Percentiles rank a stretch among this genome's conserved stretches.
Conservation (phyloP, 2,329 filamentous ascomycete species). For the Curvularia hawaiiensis region DNA sequence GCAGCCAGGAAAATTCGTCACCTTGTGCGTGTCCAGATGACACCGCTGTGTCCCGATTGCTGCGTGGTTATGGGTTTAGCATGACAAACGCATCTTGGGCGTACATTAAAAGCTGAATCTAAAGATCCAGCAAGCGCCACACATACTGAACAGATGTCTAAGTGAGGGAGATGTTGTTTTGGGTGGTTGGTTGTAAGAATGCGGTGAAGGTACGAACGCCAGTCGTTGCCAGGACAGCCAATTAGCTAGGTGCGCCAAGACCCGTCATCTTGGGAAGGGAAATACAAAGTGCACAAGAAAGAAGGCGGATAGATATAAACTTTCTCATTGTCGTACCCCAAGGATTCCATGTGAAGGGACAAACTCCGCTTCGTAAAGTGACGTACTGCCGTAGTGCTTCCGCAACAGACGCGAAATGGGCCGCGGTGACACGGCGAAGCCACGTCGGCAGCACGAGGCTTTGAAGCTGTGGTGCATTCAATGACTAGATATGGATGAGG, state of each 20-base stretch:
- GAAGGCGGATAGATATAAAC: not conserved
- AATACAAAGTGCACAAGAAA: not conserved
- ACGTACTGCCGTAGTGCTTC: not conserved
- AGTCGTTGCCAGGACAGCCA: slow-evolving; percentile 15
- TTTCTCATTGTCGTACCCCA: not conserved
- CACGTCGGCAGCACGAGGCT: not conserved
- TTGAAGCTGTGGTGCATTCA: not conserved
- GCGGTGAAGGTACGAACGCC: slow-evolving; percentile 19
- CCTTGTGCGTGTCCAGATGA: slow-evolving; percentile 10
- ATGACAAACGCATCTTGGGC: slow-evolving; percentile 16
- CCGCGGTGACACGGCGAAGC: not conserved
- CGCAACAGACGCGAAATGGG: not conserved
- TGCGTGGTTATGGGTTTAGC: slow-evolving; percentile 24
- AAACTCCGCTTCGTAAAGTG: slow-evolving; percentile 1
- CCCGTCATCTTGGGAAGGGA: not conserved
- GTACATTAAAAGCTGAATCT: slow-evolving; percentile 7
- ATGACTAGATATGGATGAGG: not conserved
- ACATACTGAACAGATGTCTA: slow-evolving; percentile 19
- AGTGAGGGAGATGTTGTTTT: slow-evolving; percentile 1
- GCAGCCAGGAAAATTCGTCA: slow-evolving; percentile 14
- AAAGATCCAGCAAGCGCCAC: slow-evolving; percentile 17
- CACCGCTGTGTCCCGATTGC: slow-evolving; percentile 13
- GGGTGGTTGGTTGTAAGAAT: slow-evolving; percentile 2
- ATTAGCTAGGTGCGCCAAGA: slow-evolving; percentile 18
- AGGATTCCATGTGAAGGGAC: not conserved